phyloP scores from a whole-genome alignment of 768 basidiomycete species.

The Suillus hirtellus region DNA sequence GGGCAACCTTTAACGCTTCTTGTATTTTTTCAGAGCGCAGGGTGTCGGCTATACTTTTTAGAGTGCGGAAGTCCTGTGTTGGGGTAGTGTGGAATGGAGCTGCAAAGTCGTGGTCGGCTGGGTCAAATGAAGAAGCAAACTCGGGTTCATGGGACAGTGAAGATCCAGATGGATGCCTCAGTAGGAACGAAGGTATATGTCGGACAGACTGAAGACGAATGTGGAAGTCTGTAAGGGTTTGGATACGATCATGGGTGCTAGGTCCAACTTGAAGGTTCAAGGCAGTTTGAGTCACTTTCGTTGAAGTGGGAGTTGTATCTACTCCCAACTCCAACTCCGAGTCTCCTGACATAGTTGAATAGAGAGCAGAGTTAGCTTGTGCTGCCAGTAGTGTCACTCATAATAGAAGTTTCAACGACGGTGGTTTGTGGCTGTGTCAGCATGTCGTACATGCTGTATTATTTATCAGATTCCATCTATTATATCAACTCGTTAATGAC shows the following conservation, averaged over 20 bases:
- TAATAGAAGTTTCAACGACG: neutral
- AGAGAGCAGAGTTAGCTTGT: neutral
- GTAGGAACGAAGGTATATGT: constrained; percentile 45
- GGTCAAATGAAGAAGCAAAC: constrained; percentile 31
- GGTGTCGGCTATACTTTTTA: constrained; percentile 48
- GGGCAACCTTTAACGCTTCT: constrained; percentile 55
- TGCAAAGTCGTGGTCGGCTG: constrained; percentile 30
- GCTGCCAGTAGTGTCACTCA: neutral
- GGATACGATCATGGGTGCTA: constrained; percentile 44
- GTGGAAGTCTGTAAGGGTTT: constrained; percentile 47
- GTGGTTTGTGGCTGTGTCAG: constrained; percentile 7
- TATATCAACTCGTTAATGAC: too few relatives aligned
- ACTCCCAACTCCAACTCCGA: constrained; percentile 7
- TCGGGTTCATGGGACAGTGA: constrained; percentile 23
- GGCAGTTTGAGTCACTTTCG: constrained; percentile 3
- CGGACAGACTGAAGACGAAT: constrained; percentile 45
- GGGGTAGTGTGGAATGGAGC: constrained; percentile 30
- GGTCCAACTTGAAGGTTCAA: constrained; percentile 11
- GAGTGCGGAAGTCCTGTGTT: constrained; percentile 44
- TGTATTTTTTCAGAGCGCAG: constrained; percentile 56
- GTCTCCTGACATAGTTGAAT: constrained; percentile 1
- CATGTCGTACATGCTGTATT: too few relatives aligned
- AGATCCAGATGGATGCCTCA: constrained; percentile 38
- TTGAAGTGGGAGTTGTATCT: constrained; percentile 6
- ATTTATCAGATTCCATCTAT: too few relatives aligned